Percentiles rank a stretch among this genome's conserved stretches.
These are phyloP conservation scores for Heimioporus retisporus DNA, from an alignment of 1,284 basidiomycete genomes.

Conservation along the genomic window DNA sequence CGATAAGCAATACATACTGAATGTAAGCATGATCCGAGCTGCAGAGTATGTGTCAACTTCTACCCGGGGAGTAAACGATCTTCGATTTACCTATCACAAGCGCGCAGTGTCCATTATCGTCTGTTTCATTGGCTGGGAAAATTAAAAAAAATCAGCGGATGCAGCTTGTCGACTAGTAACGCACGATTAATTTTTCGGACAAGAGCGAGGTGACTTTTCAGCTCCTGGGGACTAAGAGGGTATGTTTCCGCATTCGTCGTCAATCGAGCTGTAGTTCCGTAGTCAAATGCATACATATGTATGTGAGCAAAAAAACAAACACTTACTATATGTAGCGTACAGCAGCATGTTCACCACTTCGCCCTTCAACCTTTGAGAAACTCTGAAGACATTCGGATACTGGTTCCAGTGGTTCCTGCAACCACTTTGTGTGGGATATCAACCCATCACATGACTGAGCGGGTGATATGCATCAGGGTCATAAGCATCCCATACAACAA, in stretches of 20 bases:
- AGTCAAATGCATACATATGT: neutral
- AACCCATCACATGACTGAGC: neutral
- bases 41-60: neutral
- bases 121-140: conserved; percentile 20
- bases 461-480: conserved; percentile 16
- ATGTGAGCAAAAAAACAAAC: neutral
- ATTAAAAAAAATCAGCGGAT: conserved; percentile 4
- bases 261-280: conserved; percentile 36
- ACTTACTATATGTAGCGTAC: conserved; percentile 59
- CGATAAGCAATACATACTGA: too few species aligned
- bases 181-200: conserved; percentile 38
- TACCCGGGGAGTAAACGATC: too few species aligned
- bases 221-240: conserved; percentile 31
- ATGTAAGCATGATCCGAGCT: conserved; percentile 54
- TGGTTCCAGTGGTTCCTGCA: conserved; percentile 61
- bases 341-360: conserved; percentile 60
- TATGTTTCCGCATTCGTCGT: conserved; percentile 42
- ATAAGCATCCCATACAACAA: neutral
- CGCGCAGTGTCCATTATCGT: conserved; percentile 28
- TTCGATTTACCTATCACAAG: conserved; percentile 49
- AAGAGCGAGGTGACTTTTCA: conserved; percentile 31
- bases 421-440: conserved; percentile 13
- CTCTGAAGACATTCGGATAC: conserved; percentile 55
- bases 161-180: neutral
- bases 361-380: conserved; percentile 49